phyloP scores from a whole-genome alignment of 192 early-diverging fungal species.

The Funneliformis geosporum region DNA sequence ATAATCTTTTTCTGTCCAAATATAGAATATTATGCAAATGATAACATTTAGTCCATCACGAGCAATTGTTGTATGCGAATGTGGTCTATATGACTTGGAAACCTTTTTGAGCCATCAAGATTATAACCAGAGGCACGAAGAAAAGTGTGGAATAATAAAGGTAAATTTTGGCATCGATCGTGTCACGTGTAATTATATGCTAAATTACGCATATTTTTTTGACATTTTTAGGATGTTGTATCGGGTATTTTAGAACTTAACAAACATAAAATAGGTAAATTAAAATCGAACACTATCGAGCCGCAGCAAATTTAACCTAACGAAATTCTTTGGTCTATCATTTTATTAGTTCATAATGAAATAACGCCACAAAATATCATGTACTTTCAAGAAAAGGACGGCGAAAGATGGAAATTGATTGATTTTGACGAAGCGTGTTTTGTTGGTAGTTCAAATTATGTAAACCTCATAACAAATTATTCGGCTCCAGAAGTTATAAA shows the following conservation, averaged over 20 bases:
- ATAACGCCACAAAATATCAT: slow-evolving; percentile 9
- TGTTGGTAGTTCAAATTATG: neutral
- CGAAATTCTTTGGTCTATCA: no score
- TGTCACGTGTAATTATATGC: neutral
- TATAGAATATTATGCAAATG: slow-evolving; percentile 1
- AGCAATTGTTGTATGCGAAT: neutral
- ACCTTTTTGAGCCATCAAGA: neutral
- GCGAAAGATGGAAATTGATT: slow-evolving; percentile 7
- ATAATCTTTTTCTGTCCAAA: neutral
- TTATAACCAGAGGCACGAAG: neutral
- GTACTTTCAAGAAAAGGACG: slow-evolving; percentile 1
- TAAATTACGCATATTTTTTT: neutral
- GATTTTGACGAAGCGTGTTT: slow-evolving; percentile 9
- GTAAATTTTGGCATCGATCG: neutral
- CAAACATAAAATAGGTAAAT: neutral
- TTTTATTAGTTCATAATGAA: neutral
- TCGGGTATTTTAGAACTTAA: neutral
- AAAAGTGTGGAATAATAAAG: neutral
- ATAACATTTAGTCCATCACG: neutral
- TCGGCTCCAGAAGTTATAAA: slow-evolving; percentile 1
- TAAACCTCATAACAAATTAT: neutral
- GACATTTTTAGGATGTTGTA: neutral
- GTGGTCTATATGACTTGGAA: neutral
- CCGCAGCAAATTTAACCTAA: neutral
- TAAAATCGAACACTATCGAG: neutral